A percentile compares a stretch with the other conserved stretches of the same genome.
phyloP scores from a whole-genome alignment of 176 grass and related monocot species.

The Bothriochloa decipiens region DNA sequence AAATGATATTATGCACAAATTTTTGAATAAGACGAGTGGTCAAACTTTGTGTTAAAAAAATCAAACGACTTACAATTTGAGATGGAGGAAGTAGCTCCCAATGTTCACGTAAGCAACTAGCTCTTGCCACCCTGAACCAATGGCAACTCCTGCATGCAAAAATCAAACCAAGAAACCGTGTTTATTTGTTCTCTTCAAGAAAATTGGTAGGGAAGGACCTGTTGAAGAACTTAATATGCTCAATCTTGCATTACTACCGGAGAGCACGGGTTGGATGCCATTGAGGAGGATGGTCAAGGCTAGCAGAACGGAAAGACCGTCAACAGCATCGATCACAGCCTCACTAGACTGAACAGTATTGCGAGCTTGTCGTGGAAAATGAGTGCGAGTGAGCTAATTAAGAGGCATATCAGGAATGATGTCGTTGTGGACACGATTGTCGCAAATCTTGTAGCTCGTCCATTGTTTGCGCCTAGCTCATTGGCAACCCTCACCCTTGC shows the following conservation, averaged over 20 bases:
- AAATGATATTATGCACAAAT: too few relatives aligned
- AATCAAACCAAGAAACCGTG: too few relatives aligned
- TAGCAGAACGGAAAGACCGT: conserved; percentile 40
- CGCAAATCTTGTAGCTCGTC: conserved; percentile 19
- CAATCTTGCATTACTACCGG: conserved; percentile 3
- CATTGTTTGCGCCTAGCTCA: conserved; percentile 16
- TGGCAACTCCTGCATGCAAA: too few relatives aligned
- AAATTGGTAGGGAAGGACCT: too few relatives aligned
- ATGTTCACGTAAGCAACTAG: too few relatives aligned
- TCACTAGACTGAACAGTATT: conserved; percentile 21
- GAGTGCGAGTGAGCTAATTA: conserved; percentile 22
- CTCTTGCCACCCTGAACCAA: too few relatives aligned
- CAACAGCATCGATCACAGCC: conserved; percentile 28
- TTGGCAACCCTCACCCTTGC: conserved; percentile 52
- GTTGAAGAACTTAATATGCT: too few relatives aligned
- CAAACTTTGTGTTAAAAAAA: too few relatives aligned
- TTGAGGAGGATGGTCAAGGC: conserved; percentile 51
- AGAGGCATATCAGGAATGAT: conserved; percentile 41
- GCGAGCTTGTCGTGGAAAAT: conserved; percentile 45
- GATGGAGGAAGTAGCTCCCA: too few relatives aligned
- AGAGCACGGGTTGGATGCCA: conserved; percentile 55
- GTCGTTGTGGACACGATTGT: conserved; percentile 24
- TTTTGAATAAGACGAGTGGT: too few relatives aligned
- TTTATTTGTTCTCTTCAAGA: too few relatives aligned
- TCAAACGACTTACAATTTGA: too few relatives aligned